Evolutionary conservation across 352 stramenopile species (phyloP), one percentile per base, ranked within the genome.

Genomic region (Phytophthora fragariae): DNA sequence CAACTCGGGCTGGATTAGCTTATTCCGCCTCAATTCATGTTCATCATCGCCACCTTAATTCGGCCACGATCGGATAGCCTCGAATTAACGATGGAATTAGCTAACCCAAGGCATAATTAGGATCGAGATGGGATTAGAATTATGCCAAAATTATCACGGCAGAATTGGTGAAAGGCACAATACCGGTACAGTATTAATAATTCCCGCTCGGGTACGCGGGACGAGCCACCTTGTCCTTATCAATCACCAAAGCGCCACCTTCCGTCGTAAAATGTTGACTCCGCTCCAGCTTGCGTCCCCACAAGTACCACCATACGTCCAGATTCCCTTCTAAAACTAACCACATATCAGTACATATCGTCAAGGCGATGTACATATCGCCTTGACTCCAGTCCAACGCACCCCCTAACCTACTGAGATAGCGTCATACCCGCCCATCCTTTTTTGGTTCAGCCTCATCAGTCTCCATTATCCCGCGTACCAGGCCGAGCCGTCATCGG

Each of bases 391-490:
- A 31, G 27, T 31, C 27, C 27, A 31, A 31, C 27, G 27, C 10
- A 12, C 35, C 35, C 35, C 10, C 35, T 14, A 15, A 41, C 12
- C 9, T 41, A 44, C 37, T 44, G 37, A 44, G 2, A 17, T 44
- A 44, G 1, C 11, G 17, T 11, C 37, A 17, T 17, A 14, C 17
- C 37, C 5, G 11, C 37, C 37, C 37, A 44, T 44, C 37, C 27
- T 44, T 44, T 44, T 44, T 44, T 44, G 37, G 37, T 44, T 44
- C 37, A 44, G 37, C 37, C 49, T 46, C 35, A 37, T 72, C 66
- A 72, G 71, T 72, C 66, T 75, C 60, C 27, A 46, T 56, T 62
- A 67, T 74, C 58, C 70, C 24, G 12, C 29, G 35, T 21, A 29
- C 56, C 46, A 72, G 56, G 62, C 31, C 50, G n/a, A 35, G 5